A percentile compares a stretch with the other conserved stretches of the same genome.
These are phyloP conservation scores for Trichoderma guizhouense DNA, from an alignment of 2,329 filamentous ascomycete genomes.

Conservation along the genomic window DNA sequence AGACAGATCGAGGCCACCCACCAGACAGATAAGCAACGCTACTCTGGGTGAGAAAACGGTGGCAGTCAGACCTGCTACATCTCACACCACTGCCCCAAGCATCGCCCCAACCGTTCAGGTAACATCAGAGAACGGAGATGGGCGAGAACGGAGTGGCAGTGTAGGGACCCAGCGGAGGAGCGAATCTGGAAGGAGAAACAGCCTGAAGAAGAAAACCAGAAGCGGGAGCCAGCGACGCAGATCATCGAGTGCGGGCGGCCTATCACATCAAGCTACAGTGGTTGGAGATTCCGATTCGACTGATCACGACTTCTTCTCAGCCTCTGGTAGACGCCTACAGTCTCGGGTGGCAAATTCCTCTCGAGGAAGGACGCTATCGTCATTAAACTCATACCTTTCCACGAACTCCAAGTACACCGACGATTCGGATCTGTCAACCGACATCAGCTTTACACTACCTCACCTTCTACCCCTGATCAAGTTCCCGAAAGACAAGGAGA, in stretches of 20 bases:
- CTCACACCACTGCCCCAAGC: conserved; percentile 43
- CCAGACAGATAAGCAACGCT: conserved; percentile 37
- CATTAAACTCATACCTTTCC: conserved; percentile 46
- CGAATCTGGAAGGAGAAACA: conserved; percentile 48
- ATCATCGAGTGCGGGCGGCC: conserved; percentile 41
- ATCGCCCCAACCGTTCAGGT: conserved; percentile 66
- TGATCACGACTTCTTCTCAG: conserved; percentile 43
- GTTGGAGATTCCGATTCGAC: conserved; percentile 51
- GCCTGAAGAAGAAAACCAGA: conserved; percentile 51
- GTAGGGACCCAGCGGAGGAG: conserved; percentile 39
- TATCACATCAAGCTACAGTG: conserved; percentile 39
- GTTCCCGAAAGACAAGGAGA: conserved; percentile 53
- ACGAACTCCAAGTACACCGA: conserved; percentile 39
- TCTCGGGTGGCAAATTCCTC: conserved; percentile 41
- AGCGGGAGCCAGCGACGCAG: conserved; percentile 47
- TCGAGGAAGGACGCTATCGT: conserved; percentile 41
- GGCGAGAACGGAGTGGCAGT: conserved; percentile 34
- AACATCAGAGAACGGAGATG: conserved; percentile 58
- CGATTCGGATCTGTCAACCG: conserved; percentile 38
- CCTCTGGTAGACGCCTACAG: conserved; percentile 38
- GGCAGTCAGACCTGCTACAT: conserved; percentile 36
- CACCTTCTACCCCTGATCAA: conserved; percentile 50
- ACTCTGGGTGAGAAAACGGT: conserved; percentile 36
- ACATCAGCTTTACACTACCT: conserved; percentile 43
- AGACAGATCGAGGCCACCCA: conserved; percentile 44